Evolutionary conservation across 2,329 filamentous ascomycete species (phyloP), one percentile per base, ranked within the genome.

Genomic region (Cadophora sp.): DNA sequence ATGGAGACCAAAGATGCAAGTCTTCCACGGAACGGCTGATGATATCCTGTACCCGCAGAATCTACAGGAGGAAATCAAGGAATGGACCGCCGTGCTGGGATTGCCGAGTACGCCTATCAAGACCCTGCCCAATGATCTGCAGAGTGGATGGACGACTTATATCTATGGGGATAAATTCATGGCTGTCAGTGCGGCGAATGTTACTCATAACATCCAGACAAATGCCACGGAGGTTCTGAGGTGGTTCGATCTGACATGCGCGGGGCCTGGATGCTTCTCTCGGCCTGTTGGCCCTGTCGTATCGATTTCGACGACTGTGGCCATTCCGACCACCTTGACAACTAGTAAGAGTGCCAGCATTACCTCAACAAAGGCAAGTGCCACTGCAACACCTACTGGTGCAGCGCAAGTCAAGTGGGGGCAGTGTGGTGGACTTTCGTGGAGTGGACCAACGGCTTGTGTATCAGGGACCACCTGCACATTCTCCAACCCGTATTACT

Each of bases 11-110:
- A 71, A 72, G 56, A 69, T 73, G 69, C 69, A 72, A 45, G 67
- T 71, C 22, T 70, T 76, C 47, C 66, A 80, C 73, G 77, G 78
- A 18, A 73, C 77, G 16, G 73, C 77, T 13, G 80, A 83, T 70
- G 74, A 67, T 58, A 78, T 74, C 4, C 77, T 82, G 30, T 74
- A 74, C 47, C 79, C 77, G 41, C 74, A 78, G 56, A 80, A 81
- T 73, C 79, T 79, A 72, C 73, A 77, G 66, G 81, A 83, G 74
- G 79, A 78, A 14, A 72, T 83, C 66, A 82, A 83, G 77, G 78
- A 83, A 68, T 83, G 81, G 81, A 79, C 79, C 14, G 79, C 80
- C 47, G 82, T 86, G 11, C 77, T 84, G 24, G 81, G 81, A 18
- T 55, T 67, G 83, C 51, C 61, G n/a, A 62, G 59, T 47, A 69